Conservation (phyloP, 208 protist species). For the Acanthamoeba healyi region DNA sequence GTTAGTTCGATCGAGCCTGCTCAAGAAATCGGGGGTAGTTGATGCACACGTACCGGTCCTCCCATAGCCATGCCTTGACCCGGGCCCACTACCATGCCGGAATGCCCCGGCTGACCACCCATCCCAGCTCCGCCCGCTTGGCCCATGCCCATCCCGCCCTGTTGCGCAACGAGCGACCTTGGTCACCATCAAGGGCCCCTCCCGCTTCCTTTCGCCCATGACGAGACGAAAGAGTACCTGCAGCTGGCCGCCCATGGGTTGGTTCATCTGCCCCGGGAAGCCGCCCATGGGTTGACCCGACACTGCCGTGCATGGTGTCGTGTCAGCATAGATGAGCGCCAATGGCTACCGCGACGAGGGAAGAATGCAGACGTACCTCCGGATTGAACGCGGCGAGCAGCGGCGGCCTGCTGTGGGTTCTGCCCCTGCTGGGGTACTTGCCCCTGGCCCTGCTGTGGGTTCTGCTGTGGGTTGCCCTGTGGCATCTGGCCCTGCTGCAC, state of each 20-base stretch:
- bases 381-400: neutral
- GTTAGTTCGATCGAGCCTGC: too few relatives aligned
- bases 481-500: neutral
- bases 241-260: slow-evolving; percentile 6
- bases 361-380: neutral
- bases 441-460: neutral
- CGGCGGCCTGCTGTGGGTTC: slow-evolving; percentile 2
- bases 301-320: too few relatives aligned
- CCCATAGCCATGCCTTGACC: neutral
- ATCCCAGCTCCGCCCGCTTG: neutral
- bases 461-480: neutral
- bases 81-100: neutral
- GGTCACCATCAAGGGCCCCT: too few relatives aligned
- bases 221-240: neutral
- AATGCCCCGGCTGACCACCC: neutral
- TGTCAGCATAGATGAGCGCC: neutral
- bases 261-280: slow-evolving; percentile 8
- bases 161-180: neutral
- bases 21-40: too few relatives aligned
- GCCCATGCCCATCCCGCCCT: neutral
- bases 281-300: neutral
- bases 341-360: neutral
- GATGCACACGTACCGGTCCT: neutral
- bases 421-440: too few relatives aligned
- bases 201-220: neutral